A percentile compares a stretch with the other conserved stretches of the same genome.
Evolutionary conservation across 2,329 filamentous ascomycete species (phyloP).

Genomic region (Domatiomyces catenatus): DNA sequence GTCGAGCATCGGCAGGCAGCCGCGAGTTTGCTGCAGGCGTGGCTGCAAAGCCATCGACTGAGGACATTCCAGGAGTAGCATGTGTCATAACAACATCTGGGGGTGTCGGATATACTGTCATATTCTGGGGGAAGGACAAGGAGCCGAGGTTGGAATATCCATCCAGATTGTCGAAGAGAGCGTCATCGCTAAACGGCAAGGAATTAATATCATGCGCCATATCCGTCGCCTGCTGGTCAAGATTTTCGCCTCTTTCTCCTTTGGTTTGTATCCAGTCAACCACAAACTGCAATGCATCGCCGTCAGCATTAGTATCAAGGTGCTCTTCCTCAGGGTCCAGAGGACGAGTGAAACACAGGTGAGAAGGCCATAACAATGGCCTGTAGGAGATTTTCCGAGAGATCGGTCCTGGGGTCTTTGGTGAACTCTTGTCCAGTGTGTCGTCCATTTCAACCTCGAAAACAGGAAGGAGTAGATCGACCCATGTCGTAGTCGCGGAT

Average conservation of each 20-base stretch:
- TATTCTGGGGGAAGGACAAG: slow-evolving; percentile 11
- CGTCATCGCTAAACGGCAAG: slow-evolving; percentile 13
- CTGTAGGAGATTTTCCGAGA: slow-evolving; percentile 21
- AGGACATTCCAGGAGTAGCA: slow-evolving; percentile 18
- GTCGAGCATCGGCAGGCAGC: slow-evolving; percentile 1
- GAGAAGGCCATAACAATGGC: slow-evolving; percentile 31
- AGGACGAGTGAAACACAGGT: slow-evolving; percentile 24
- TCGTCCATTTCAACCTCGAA: not conserved
- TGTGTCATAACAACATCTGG: slow-evolving; percentile 32
- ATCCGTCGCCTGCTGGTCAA: not conserved
- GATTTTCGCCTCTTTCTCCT: not conserved
- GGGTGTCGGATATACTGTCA: slow-evolving; percentile 38
- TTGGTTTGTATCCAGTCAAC: slow-evolving; percentile 24
- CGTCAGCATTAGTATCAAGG: not conserved
- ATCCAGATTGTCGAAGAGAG: slow-evolving; percentile 13
- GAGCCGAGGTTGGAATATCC: slow-evolving; percentile 13
- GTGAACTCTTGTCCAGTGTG: not conserved
- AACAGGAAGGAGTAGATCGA: not conserved
- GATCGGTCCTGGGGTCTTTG: not conserved
- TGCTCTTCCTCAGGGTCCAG: slow-evolving; percentile 9
- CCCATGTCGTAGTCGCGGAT: not conserved
- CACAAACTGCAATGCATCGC: slow-evolving; percentile 30
- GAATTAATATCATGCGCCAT: slow-evolving; percentile 8
- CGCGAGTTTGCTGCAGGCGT: slow-evolving; percentile 19
- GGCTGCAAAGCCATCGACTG: slow-evolving; percentile 20